phyloP scores from a whole-genome alignment of 2,329 filamentous ascomycete species.

The Scytalidium lignicola region DNA sequence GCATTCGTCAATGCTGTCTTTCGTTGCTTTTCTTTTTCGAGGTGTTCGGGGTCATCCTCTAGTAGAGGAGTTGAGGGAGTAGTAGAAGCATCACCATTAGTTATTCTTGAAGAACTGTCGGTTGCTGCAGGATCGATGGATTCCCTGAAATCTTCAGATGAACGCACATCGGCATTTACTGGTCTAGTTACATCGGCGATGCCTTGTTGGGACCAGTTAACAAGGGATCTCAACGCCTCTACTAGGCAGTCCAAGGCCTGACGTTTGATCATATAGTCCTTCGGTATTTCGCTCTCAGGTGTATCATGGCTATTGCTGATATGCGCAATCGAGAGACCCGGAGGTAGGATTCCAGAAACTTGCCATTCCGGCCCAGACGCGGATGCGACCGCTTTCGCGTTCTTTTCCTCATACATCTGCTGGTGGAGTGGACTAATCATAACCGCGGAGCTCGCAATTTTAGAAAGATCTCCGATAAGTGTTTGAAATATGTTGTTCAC shows the following conservation, averaged over 20 bases:
- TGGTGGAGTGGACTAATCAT: conserved; percentile 72
- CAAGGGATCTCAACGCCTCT: conserved; percentile 80
- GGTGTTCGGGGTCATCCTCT: conserved; percentile 86
- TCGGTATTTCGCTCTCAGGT: conserved; percentile 66
- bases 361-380: conserved; percentile 73
- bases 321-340: conserved; percentile 60
- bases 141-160: conserved; percentile 56
- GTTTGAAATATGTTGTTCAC: conserved; percentile 97
- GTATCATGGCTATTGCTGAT: conserved; percentile 44
- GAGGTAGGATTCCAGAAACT: conserved; percentile 76
- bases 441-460: conserved; percentile 76
- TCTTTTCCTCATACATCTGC: conserved; percentile 79
- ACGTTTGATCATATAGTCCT: conserved; percentile 88
- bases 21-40: conserved; percentile 91
- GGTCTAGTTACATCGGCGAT: conserved; percentile 56
- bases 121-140: conserved; percentile 70
- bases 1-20: conserved; percentile 91
- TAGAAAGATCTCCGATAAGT: conserved; percentile 89
- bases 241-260: conserved; percentile 84
- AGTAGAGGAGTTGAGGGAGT: conserved; percentile 61
- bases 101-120: conserved; percentile 56
- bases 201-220: conserved; percentile 76
- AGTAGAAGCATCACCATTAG: conserved; percentile 46
- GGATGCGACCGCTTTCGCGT: conserved; percentile 44
- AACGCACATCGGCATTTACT: conserved; percentile 45